These are phyloP conservation scores for Byssochlamys sp. DNA, from an alignment of 2,329 filamentous ascomycete genomes.

Conservation along the genomic window DNA sequence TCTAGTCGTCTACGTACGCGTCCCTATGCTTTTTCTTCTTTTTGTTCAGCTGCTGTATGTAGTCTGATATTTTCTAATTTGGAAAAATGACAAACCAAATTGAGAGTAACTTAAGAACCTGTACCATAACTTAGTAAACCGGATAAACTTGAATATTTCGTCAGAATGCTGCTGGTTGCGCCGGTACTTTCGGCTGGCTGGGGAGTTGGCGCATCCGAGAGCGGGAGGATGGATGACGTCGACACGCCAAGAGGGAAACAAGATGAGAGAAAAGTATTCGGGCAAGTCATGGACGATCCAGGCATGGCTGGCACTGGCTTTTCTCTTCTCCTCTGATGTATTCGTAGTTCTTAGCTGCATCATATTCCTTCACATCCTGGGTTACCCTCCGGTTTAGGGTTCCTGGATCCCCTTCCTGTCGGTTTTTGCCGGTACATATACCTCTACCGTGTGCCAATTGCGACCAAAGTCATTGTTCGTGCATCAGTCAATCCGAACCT, in stretches of 20 bases:
- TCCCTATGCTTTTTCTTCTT: conserved; percentile 3
- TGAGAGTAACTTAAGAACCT: neutral
- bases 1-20: conserved; percentile 3
- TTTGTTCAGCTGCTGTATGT: conserved; percentile 9
- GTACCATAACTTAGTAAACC: no score
- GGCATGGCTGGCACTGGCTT: neutral
- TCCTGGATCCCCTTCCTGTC: neutral
- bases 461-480: neutral
- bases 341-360: neutral
- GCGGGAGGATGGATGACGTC: neutral
- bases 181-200: neutral
- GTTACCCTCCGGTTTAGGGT: neutral
- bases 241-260: neutral
- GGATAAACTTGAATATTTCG: neutral
- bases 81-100: conserved; percentile 5
- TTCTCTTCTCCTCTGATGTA: neutral
- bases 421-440: neutral
- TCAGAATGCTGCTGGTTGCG: neutral
- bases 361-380: neutral
- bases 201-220: neutral
- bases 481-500: neutral
- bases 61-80: conserved; percentile 15
- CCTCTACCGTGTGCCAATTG: neutral
- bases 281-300: no score
- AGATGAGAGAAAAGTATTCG: neutral